Conservation (phyloP, 2,329 filamentous ascomycete genomes). For the Sphaerostilbella broomeana region DNA sequence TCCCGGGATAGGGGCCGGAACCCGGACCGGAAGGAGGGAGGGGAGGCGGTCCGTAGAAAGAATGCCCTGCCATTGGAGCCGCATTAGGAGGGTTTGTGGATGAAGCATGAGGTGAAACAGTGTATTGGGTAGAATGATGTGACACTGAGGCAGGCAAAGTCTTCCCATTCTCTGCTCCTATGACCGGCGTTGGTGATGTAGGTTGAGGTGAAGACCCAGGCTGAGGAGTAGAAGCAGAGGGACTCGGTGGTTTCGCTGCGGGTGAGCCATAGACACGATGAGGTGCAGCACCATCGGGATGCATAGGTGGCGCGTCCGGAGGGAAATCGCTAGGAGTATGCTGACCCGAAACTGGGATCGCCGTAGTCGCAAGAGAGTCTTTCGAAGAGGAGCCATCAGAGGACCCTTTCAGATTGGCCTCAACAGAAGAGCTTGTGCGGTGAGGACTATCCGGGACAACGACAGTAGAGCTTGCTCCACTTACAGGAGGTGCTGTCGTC, state of each 20-base stretch:
- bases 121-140: neutral
- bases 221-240: neutral
- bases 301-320: neutral
- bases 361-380: too few species aligned
- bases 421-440: too few species aligned
- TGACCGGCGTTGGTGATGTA: neutral
- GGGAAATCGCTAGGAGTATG: too few species aligned
- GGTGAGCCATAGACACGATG: conserved; percentile 19
- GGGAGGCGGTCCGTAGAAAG: conserved; percentile 10
- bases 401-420: too few species aligned
- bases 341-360: too few species aligned
- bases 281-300: conserved; percentile 16
- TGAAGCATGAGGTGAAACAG: neutral
- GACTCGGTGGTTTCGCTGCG: neutral
- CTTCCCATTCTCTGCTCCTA: neutral
- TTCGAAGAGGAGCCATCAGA: too few species aligned
- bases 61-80: neutral
- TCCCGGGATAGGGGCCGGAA: neutral
- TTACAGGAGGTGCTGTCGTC: conserved; percentile 5
- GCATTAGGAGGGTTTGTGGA: neutral
- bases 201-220: neutral
- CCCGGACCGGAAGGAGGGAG: neutral
- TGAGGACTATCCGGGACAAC: too few species aligned
- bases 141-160: neutral
- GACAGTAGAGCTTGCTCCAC: too few species aligned